Conservation (phyloP, 2,329 filamentous ascomycete species). For the Raffaelea albimanens region DNA sequence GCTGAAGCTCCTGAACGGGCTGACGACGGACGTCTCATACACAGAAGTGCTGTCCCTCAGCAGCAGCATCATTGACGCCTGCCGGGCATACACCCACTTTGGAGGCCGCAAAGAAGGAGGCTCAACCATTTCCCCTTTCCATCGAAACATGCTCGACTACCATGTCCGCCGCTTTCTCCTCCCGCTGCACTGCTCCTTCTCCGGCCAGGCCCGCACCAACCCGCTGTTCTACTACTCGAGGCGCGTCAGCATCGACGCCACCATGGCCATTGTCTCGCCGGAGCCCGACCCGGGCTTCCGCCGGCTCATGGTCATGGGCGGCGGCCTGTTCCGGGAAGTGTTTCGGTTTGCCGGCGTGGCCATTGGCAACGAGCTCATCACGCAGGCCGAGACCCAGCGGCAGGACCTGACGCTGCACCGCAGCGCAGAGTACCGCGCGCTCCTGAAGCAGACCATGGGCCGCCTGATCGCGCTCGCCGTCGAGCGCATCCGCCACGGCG, state of each 20-base stretch:
- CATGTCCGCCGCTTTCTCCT: conserved; percentile 45
- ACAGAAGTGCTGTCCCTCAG: conserved; percentile 23
- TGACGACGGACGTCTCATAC: conserved; percentile 24
- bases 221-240: conserved; percentile 40
- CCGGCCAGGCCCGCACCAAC: conserved; percentile 28
- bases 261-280: conserved; percentile 25
- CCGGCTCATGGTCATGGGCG: conserved; percentile 25
- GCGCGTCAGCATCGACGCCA: conserved; percentile 35
- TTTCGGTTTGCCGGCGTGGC: conserved; percentile 22
- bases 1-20: conserved; percentile 23
- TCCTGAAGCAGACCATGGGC: conserved; percentile 15
- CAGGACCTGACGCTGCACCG: conserved; percentile 20
- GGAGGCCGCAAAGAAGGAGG: conserved; percentile 10
- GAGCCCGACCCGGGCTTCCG: conserved; percentile 26
- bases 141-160: conserved; percentile 40
- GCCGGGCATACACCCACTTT: not conserved
- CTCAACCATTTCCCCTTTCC: conserved; percentile 23
- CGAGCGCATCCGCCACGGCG: conserved; percentile 25
- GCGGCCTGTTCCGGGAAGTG: conserved; percentile 31
- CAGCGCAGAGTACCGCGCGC: conserved; percentile 14
- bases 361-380: conserved; percentile 28
- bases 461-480: conserved; percentile 19
- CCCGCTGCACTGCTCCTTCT: conserved; percentile 41
- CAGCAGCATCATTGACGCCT: not conserved
- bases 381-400: conserved; percentile 18